Percentiles rank a stretch among this genome's conserved stretches.
Evolutionary conservation across 345 rosid species (phyloP).

Genomic region (Triadica sebifera): DNA sequence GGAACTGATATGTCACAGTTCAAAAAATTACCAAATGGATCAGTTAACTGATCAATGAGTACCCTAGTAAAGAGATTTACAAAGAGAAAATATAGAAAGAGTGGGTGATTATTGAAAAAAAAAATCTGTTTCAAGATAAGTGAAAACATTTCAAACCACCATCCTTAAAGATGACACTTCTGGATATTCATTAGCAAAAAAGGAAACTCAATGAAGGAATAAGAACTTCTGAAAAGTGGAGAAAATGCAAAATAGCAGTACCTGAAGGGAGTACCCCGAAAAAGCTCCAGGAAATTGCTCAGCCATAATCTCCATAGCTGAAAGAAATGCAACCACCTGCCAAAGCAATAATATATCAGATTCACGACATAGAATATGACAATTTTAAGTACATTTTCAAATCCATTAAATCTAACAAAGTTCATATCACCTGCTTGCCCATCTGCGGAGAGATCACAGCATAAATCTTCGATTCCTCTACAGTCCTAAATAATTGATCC

Average conservation of each 20-base stretch:
- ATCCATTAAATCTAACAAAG: neutral
- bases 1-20: too few species aligned
- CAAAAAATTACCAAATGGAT: too few species aligned
- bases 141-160: neutral
- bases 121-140: neutral
- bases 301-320: slow-evolving; percentile 97
- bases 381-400: neutral
- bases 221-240: neutral
- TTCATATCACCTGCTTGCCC: slow-evolving; percentile 79
- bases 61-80: too few species aligned
- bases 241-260: slow-evolving; percentile 22
- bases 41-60: too few species aligned
- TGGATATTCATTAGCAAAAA: neutral
- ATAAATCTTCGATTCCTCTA: slow-evolving; percentile 60
- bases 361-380: slow-evolving; percentile 17
- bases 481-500: slow-evolving; percentile 56
- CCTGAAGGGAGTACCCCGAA: slow-evolving; percentile 83
- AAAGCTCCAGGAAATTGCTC: slow-evolving; percentile 97
- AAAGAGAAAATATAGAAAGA: too few species aligned
- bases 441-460: slow-evolving; percentile 97
- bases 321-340: slow-evolving; percentile 95
- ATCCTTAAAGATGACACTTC: too few species aligned
- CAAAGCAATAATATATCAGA: slow-evolving; percentile 22
- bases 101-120: neutral
- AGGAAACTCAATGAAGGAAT: neutral